Conservation (phyloP, 257 asterid species). For the Paulownia fortunei region DNA sequence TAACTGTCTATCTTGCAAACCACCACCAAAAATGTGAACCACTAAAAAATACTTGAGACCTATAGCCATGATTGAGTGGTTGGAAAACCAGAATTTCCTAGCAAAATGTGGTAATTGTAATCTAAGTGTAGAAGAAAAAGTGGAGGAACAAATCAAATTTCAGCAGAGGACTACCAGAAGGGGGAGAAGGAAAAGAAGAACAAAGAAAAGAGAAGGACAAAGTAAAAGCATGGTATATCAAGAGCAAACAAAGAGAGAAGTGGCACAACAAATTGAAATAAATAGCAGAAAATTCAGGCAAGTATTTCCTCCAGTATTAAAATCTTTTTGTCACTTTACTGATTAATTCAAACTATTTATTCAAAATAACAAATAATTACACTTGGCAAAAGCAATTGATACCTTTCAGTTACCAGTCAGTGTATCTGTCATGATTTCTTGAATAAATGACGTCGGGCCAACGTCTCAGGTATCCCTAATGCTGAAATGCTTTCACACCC, state of each 20-base stretch:
- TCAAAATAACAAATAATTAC: not conserved
- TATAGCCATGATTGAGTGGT: not conserved
- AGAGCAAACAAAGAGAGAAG: not conserved
- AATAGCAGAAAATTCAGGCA: not conserved
- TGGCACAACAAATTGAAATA: not conserved
- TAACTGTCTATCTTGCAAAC: not conserved
- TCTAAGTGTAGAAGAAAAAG: not conserved
- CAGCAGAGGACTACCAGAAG: not conserved
- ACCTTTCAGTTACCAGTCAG: slow-evolving; percentile 46
- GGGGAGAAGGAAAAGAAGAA: not conserved
- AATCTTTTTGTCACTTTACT: not conserved
- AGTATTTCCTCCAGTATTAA: not conserved
- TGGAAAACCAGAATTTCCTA: not conserved
- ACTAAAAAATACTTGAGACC: not conserved
- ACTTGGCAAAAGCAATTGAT: not conserved
- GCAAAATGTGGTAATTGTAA: not conserved
- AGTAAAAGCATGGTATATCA: not conserved
- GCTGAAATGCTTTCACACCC: slow-evolving; percentile 72
- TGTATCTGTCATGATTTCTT: slow-evolving; percentile 51
- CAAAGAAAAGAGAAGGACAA: not conserved
- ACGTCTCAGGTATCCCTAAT: slow-evolving; percentile 62
- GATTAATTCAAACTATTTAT: not conserved
- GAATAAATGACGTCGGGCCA: slow-evolving; percentile 58
- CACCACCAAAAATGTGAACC: not conserved
- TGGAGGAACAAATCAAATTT: not conserved